Evolutionary conservation across 1,284 basidiomycete genomes (phyloP).

Genomic region (Pascua guehoae): DNA sequence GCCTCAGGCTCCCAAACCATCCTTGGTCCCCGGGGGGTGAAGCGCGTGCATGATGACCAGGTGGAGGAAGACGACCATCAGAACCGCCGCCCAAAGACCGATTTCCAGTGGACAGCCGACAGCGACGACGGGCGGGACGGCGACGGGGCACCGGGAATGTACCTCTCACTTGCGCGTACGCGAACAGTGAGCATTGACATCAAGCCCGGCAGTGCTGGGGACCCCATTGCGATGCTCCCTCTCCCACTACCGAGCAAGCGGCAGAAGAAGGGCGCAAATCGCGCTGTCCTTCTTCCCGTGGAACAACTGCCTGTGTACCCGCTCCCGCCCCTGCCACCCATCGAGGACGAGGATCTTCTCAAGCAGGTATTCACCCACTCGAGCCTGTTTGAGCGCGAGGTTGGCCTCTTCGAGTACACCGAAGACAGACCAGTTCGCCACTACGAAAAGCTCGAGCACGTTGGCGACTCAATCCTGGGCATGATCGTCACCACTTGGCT

Average conservation of each 20-base stretch:
- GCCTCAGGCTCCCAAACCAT: too few relatives aligned
- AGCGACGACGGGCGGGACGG: too few relatives aligned
- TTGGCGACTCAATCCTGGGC: constrained; percentile 43
- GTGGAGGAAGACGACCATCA: too few relatives aligned
- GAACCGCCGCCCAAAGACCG: too few relatives aligned
- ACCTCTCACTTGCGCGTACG: too few relatives aligned
- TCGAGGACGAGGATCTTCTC: constrained; percentile 25
- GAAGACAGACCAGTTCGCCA: constrained; percentile 21
- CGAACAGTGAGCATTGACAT: too few relatives aligned
- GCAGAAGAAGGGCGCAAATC: constrained; percentile 23
- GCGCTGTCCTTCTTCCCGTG: constrained; percentile 36
- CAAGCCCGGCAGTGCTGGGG: not conserved
- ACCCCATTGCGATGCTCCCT: constrained; percentile 21
- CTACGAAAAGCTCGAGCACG: constrained; percentile 47
- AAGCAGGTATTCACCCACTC: constrained; percentile 36
- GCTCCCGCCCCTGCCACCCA: constrained; percentile 36
- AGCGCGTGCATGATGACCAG: too few relatives aligned
- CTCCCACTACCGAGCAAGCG: constrained; percentile 37
- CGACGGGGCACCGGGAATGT: too few relatives aligned
- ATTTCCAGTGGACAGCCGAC: too few relatives aligned
- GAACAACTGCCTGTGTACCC: constrained; percentile 40
- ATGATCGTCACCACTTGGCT: constrained; percentile 46
- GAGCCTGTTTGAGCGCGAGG: constrained; percentile 26
- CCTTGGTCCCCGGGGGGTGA: too few relatives aligned
- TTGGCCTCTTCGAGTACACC: constrained; percentile 35